Conservation (phyloP, 805 yeast genomes). For the Candida glaebosa region DNA sequence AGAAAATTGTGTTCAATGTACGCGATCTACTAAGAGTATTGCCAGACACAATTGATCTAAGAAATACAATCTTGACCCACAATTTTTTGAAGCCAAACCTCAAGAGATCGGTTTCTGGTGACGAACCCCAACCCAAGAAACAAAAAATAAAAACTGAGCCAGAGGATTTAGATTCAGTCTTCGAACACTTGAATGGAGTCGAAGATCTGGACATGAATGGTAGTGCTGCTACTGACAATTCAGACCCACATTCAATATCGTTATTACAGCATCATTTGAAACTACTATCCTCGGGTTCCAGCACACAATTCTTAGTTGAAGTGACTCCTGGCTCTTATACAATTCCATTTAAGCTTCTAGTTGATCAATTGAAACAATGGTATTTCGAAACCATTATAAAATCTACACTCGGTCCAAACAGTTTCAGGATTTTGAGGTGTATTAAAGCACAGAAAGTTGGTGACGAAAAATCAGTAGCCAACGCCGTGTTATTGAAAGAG, state of each 20-base stretch:
- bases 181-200: not conserved
- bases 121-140: conserved; percentile 16
- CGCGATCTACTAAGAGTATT: conserved; percentile 33
- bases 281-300: conserved; percentile 51
- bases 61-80: conserved; percentile 43
- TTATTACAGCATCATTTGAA: conserved; percentile 64
- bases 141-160: conserved; percentile 25
- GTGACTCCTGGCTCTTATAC: conserved; percentile 53
- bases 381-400: conserved; percentile 57
- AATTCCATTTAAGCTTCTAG: conserved; percentile 57
- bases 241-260: conserved; percentile 25
- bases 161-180: conserved; percentile 17
- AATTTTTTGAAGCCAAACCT: conserved; percentile 36
- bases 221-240: conserved; percentile 17
- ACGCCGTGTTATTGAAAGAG: conserved; percentile 73
- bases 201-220: conserved; percentile 2
- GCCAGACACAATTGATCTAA: conserved; percentile 41
- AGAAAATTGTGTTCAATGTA: conserved; percentile 32
- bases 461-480: conserved; percentile 81
- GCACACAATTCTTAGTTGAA: conserved; percentile 59
- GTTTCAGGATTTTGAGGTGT: conserved; percentile 74
- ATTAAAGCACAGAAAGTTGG: conserved; percentile 65
- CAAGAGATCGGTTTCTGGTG: conserved; percentile 15
- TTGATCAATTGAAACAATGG: conserved; percentile 43
- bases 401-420: conserved; percentile 59